Percentiles rank a stretch among this genome's conserved stretches.
These are phyloP conservation scores for Eimeria maxima DNA, from an alignment of 169 alveolate species.

Conservation along the genomic window DNA sequence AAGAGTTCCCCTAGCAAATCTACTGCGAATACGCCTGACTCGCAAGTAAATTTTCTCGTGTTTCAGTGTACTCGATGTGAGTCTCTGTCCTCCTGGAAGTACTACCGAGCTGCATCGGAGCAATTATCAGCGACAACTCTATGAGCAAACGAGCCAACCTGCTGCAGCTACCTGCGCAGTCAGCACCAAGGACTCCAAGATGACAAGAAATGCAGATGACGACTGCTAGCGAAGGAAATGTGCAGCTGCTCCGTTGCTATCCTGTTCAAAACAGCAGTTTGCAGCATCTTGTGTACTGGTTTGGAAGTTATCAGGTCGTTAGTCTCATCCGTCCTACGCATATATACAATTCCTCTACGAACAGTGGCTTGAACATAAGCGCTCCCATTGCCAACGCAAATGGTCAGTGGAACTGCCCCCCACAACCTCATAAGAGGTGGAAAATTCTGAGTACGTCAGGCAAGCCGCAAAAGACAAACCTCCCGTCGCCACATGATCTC, in stretches of 20 bases:
- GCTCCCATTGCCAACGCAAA: background rate
- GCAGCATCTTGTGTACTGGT: background rate
- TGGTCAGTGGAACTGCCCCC: background rate
- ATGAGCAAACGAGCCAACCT: background rate
- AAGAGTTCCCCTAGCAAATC: background rate
- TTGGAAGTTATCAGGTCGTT: background rate
- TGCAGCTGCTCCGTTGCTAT: background rate
- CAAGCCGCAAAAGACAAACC: background rate
- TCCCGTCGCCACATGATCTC: background rate
- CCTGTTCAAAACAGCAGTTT: background rate
- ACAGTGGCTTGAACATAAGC: background rate
- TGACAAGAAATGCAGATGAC: background rate
- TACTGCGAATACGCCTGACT: background rate
- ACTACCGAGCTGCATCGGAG: background rate
- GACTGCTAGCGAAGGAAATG: background rate
- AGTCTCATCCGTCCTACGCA: background rate
- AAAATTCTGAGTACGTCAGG: background rate
- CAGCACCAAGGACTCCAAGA: background rate
- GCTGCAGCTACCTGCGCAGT: slow-evolving; percentile 21
- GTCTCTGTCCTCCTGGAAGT: background rate
- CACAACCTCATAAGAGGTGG: background rate
- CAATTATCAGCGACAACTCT: background rate
- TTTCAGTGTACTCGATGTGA: background rate
- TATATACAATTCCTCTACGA: slow-evolving; percentile 83
- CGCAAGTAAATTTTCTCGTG: background rate